phyloP scores from a whole-genome alignment of 2,329 filamentous ascomycete genomes.

The Sclerotiophoma versabilis region DNA sequence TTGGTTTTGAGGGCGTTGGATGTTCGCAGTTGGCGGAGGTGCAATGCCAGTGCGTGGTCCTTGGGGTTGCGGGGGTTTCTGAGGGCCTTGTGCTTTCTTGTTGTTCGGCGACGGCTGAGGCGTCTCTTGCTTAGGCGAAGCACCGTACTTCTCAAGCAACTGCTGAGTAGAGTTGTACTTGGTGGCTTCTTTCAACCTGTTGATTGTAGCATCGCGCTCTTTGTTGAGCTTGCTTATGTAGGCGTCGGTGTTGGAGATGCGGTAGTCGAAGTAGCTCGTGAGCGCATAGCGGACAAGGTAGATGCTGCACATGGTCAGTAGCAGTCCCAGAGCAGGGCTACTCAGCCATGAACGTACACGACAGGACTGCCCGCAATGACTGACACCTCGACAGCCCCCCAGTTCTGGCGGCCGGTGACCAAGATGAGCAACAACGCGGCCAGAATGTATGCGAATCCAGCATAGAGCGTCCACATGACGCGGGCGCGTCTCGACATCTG shows the following conservation, averaged over 20 bases:
- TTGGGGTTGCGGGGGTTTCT: conserved; percentile 37
- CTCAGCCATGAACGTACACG: conserved; percentile 60
- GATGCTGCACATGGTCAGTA: conserved; percentile 66
- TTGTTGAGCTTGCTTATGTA: conserved; percentile 77
- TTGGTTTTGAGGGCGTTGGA: conserved; percentile 51
- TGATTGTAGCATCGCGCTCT: conserved; percentile 85
- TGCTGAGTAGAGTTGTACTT: conserved; percentile 96
- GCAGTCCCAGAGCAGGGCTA: too few species aligned
- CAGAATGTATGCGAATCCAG: conserved; percentile 87
- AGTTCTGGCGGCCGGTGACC: conserved; percentile 82
- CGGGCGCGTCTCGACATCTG: conserved; percentile 78
- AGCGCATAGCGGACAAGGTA: conserved; percentile 73
- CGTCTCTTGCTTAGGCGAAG: conserved; percentile 57
- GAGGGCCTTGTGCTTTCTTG: conserved; percentile 42
- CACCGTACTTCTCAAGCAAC: conserved; percentile 90
- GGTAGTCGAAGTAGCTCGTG: conserved; percentile 79
- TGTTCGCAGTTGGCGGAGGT: conserved; percentile 72
- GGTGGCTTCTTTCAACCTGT: conserved; percentile 92
- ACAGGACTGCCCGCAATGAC: conserved; percentile 80
- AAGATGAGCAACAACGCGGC: conserved; percentile 82
- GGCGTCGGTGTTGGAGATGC: conserved; percentile 72
- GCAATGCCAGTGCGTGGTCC: conserved; percentile 60
- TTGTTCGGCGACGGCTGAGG: conserved; percentile 40
- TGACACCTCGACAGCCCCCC: conserved; percentile 78
- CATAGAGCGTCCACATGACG: conserved; percentile 88